A percentile compares a stretch with the other conserved stretches of the same genome.
Conservation (phyloP, 495 filamentous ascomycete species). For the Cercophora samala region DNA sequence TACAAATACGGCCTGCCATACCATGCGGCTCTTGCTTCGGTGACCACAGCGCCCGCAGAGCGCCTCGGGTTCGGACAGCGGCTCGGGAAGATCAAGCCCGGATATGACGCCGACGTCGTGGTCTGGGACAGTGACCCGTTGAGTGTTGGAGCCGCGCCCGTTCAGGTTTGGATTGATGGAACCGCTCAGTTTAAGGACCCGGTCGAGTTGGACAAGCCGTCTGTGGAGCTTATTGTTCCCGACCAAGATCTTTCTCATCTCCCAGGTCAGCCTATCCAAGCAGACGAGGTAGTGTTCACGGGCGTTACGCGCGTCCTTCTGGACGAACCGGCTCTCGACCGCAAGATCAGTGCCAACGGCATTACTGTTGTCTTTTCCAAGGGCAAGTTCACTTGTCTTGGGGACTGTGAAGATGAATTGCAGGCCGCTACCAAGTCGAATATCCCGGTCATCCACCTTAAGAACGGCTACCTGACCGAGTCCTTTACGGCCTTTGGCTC, state of each 20-base stretch:
- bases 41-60: slow-evolving; percentile 60
- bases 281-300: slow-evolving; percentile 45
- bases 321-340: slow-evolving; percentile 5
- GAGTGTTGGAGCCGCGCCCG: slow-evolving; percentile 55
- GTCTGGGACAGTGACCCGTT: slow-evolving; percentile 66
- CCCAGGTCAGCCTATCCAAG: slow-evolving; percentile 34
- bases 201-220: slow-evolving; percentile 41
- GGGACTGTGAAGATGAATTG: slow-evolving; percentile 40
- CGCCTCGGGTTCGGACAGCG: slow-evolving; percentile 56
- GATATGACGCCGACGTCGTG: slow-evolving; percentile 64
- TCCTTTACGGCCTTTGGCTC: slow-evolving; percentile 55
- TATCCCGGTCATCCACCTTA: slow-evolving; percentile 42
- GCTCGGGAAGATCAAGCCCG: slow-evolving; percentile 58
- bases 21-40: slow-evolving; percentile 56
- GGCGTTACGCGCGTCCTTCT: slow-evolving; percentile 46
- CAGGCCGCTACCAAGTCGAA: slow-evolving; percentile 28
- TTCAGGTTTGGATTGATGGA: slow-evolving; percentile 65
- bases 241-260: slow-evolving; percentile 30
- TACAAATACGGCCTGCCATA: slow-evolving; percentile 60
- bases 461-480: slow-evolving; percentile 54
- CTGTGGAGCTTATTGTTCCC: slow-evolving; percentile 24
- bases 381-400: slow-evolving; percentile 51
- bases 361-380: slow-evolving; percentile 42
- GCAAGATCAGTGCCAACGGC: not conserved
- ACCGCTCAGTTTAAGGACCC: slow-evolving; percentile 48